Conservation (phyloP, 2,329 filamentous ascomycete species). For the Aureobasidium sp. region DNA sequence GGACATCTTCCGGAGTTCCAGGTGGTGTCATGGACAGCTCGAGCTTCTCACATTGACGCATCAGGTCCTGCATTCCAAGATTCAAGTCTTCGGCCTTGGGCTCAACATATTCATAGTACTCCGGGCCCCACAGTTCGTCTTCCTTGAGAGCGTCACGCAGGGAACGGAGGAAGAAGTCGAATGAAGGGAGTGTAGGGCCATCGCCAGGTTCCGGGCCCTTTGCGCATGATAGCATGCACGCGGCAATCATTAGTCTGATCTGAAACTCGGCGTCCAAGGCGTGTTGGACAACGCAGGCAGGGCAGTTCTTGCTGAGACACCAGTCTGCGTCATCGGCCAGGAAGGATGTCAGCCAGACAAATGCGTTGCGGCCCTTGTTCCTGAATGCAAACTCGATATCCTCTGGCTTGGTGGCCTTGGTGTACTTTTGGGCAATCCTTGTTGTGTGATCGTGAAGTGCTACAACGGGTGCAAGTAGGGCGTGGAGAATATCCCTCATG, state of each 20-base stretch:
- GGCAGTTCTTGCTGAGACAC: conserved; percentile 51
- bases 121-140: conserved; percentile 40
- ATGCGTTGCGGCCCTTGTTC: conserved; percentile 50
- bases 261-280: conserved; percentile 42
- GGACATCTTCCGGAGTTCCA: conserved; percentile 16
- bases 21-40: conserved; percentile 25
- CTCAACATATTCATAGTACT: conserved; percentile 38
- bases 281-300: conserved; percentile 40
- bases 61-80: conserved; percentile 40
- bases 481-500: conserved; percentile 54
- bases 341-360: conserved; percentile 54
- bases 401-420: conserved; percentile 41
- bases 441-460: conserved; percentile 51
- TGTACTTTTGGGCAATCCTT: conserved; percentile 43
- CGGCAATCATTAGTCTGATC: conserved; percentile 41
- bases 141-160: conserved; percentile 34
- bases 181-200: conserved; percentile 29
- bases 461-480: conserved; percentile 51
- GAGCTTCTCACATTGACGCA: conserved; percentile 37
- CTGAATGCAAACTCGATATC: conserved; percentile 53
- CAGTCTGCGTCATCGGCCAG: conserved; percentile 50
- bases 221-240: conserved; percentile 40
- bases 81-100: conserved; percentile 37
- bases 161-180: conserved; percentile 37
- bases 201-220: conserved; percentile 30